These are phyloP conservation scores for Hemileccinum impolitum DNA, from an alignment of 768 basidiomycete genomes.

Conservation along the genomic window DNA sequence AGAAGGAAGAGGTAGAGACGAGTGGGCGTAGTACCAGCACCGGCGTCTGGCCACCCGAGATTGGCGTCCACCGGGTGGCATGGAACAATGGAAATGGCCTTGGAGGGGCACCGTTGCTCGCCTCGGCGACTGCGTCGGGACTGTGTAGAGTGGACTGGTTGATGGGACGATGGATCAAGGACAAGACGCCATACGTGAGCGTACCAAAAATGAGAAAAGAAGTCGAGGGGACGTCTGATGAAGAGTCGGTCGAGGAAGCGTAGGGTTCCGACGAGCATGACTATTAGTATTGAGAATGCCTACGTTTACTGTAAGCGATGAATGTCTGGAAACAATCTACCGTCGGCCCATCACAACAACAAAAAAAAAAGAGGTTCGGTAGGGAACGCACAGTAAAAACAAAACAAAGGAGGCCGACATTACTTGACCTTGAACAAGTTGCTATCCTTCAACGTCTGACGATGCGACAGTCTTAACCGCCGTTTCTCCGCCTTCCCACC, in stretches of 20 bases:
- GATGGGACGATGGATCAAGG: slow-evolving; percentile 69
- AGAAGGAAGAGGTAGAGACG: slow-evolving; percentile 19
- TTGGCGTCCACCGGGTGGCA: slow-evolving; percentile 69
- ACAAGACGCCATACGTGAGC: slow-evolving; percentile 62
- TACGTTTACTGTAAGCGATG: no score
- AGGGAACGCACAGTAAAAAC: neutral
- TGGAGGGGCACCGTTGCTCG: slow-evolving; percentile 54
- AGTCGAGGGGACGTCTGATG: slow-evolving; percentile 39
- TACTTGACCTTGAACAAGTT: slow-evolving; percentile 88
- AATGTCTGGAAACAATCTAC: no score
- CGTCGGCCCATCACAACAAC: neutral
- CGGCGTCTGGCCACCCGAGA: slow-evolving; percentile 76
- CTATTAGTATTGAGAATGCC: neutral
- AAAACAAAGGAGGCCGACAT: neutral
- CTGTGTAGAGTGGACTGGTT: slow-evolving; percentile 83
- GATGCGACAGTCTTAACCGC: slow-evolving; percentile 56
- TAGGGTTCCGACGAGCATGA: neutral
- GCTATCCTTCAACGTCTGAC: slow-evolving; percentile 69
- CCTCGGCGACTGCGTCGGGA: slow-evolving; percentile 80
- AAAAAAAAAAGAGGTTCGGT: neutral
- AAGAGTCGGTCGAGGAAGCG: slow-evolving; percentile 30
- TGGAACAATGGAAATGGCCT: slow-evolving; percentile 84
- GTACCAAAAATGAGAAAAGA: slow-evolving; percentile 63
- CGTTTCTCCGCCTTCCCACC: slow-evolving; percentile 63
- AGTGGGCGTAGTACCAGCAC: slow-evolving; percentile 37